Evolutionary conservation across 352 stramenopile genomes (phyloP).

Genomic region (Aphanomyces euteiches): DNA sequence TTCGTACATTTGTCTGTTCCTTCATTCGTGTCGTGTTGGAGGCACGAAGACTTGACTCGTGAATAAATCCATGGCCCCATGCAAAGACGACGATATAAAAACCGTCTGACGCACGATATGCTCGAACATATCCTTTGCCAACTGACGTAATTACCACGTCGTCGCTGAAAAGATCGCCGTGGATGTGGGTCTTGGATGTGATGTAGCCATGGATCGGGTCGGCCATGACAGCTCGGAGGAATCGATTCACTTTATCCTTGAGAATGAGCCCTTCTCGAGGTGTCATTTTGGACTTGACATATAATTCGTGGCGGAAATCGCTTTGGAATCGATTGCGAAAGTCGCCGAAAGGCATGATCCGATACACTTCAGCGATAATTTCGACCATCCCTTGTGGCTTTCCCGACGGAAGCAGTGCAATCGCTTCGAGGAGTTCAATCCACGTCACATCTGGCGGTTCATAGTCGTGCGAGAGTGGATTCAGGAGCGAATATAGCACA

Average conservation of each 20-base stretch:
- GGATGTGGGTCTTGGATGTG: conserved; percentile 62
- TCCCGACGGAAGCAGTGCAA: conserved; percentile 57
- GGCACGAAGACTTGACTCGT: conserved; percentile 19
- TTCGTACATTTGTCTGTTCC: neutral
- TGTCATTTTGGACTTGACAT: conserved; percentile 40
- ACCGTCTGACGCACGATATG: conserved; percentile 47
- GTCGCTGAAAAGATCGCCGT: conserved; percentile 42
- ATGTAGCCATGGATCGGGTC: conserved; percentile 68
- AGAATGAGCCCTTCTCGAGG: conserved; percentile 41
- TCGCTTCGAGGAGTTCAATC: conserved; percentile 63
- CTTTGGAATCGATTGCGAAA: conserved; percentile 38
- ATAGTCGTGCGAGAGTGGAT: conserved; percentile 47
- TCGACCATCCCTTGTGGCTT: conserved; percentile 36
- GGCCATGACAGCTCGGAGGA: conserved; percentile 64
- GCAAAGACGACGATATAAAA: conserved; percentile 71
- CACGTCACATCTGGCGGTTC: conserved; percentile 60
- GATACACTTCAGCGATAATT: conserved; percentile 47
- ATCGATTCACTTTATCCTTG: conserved; percentile 65
- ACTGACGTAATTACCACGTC: conserved; percentile 62
- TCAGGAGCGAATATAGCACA: conserved; percentile 51
- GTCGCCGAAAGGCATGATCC: conserved; percentile 41
- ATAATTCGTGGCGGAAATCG: conserved; percentile 30
- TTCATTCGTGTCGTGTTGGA: neutral
- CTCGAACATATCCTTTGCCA: conserved; percentile 58
- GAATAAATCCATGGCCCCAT: conserved; percentile 70